phyloP scores from a whole-genome alignment of 2,329 filamentous ascomycete genomes.

The Exophiala sideris region DNA sequence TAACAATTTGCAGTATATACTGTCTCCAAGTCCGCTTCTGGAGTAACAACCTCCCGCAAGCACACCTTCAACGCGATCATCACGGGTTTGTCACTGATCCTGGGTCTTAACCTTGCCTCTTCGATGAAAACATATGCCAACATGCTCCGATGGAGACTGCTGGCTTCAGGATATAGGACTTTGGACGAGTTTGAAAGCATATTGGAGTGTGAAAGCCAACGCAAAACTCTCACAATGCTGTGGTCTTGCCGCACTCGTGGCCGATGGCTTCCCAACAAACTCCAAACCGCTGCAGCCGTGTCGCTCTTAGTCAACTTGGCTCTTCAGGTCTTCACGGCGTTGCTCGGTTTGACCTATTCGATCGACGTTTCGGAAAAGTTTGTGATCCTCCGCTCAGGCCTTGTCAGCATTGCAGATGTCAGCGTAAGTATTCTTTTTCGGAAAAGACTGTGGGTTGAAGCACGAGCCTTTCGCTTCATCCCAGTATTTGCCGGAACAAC shows the following conservation, averaged over 20 bases:
- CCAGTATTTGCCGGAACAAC: too few species aligned
- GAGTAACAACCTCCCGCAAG: slow-evolving; percentile 11
- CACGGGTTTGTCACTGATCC: slow-evolving; percentile 13
- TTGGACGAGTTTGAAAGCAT: slow-evolving; percentile 17
- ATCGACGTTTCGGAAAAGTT: slow-evolving; percentile 18
- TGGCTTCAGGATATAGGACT: slow-evolving; percentile 19
- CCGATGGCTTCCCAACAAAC: slow-evolving; percentile 13
- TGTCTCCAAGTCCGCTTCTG: slow-evolving; percentile 9
- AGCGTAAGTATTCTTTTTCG: neutral
- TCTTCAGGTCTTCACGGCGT: slow-evolving; percentile 19
- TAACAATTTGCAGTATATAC: slow-evolving; percentile 3
- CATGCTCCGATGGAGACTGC: slow-evolving; percentile 24
- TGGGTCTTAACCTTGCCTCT: slow-evolving; percentile 20
- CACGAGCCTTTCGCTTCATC: too few species aligned
- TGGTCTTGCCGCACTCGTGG: slow-evolving; percentile 19
- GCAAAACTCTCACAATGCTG: slow-evolving; percentile 17
- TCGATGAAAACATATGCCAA: slow-evolving; percentile 16
- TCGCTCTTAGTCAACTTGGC: slow-evolving; percentile 20
- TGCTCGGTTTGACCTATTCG: slow-evolving; percentile 26
- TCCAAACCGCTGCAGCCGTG: slow-evolving; percentile 14
- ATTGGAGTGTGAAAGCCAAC: slow-evolving; percentile 22
- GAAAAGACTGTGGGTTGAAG: too few species aligned
- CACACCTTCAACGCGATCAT: slow-evolving; percentile 21
- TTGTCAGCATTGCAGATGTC: slow-evolving; percentile 20
- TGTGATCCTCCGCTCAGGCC: slow-evolving; percentile 6